Evolutionary conservation across 148 eudicot genomes (phyloP), one percentile per base, ranked within the genome.

Genomic region (Amaranthus palmeri): DNA sequence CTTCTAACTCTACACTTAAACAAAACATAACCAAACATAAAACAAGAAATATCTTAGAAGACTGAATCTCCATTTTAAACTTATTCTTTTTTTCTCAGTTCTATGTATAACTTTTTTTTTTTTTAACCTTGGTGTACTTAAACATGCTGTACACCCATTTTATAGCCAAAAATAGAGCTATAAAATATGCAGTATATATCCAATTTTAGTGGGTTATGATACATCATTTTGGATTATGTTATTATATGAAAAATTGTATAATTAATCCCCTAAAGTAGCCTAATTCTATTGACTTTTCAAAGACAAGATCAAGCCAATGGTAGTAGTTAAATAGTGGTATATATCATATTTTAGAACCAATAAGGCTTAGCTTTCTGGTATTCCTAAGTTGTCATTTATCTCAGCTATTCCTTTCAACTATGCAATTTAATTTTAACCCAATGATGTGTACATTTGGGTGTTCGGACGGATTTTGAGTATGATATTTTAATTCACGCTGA

Each of bases 1-100:
- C 91, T 80, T 85, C 77, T 47, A 75, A 72, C 70, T 43, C 40
- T 43, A 64, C 53, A 73, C 62, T 59, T 51, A 53, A 48, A 61
- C 77, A 45, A 6, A 57, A 73, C 4, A 70, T 56, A 47, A 66
- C 78, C 65, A 82, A 68, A 76, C 76, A 41, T 55, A 79, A 15
- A 41, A 61, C 8, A 7, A n/a, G n/a, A n/a, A n/a, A n/a, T 8
- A 25, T 64, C 40, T 53, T 40, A 54, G 65, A 76, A 61, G 70
- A 70, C 17, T 46, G 56, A 55, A 45, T 45, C 6, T 54, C 41
- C 69, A 76, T 76, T 60, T 69, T 2, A 17, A 17, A 25, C 8
- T 69, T 59, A 52, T 61, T 55, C 36, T 69, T 40, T 48, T n/a
- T 12, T n/a, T n/a, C n/a, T n/a, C n/a, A n/a, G n/a, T n/a, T n/a